Evolutionary conservation across 2,329 filamentous ascomycete species (phyloP), one percentile per base, ranked within the genome.

Genomic region (Dothiorella sarmentorum): DNA sequence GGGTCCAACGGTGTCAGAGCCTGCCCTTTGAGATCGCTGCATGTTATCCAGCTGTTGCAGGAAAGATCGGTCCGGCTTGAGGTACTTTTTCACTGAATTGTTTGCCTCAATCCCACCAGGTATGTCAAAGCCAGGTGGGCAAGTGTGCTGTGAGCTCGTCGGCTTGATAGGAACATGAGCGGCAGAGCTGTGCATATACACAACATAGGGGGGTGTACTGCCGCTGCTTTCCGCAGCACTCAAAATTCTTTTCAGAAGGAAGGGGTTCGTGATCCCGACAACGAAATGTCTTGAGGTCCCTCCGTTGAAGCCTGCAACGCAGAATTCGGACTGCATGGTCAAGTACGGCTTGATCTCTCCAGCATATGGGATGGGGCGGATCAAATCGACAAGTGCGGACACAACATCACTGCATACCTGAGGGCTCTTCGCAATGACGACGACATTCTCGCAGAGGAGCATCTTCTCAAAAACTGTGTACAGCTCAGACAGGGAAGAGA

Each of bases 251-350:
- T 75, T 72, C 4, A 75, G 66, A 3, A 76, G 67, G 59, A 76
- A 76, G 2, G 73, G 73, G 45, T 76, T 75, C 5, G 73, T 76
- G 60, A 75, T 72, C 29, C 73, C 73, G 47, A 75, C 65, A 5
- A 75, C 65, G 63, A 75, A 75, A 9, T 70, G 68, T 13, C 69
- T 64, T 1, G 73, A 71, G 10, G 70, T 70, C 2, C 72, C 72
- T 15, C 72, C 71, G 47, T 75, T 72, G 51, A 74, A 69, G 38
- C 72, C 72, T 7, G 72, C 72, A 47, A 67, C 67, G n/a, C 67
- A 66, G 61, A 75, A 75, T 26, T 75, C 73, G 10, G 73, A 71
- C 63, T 76, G 74, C 74, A 76, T 76, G 33, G 73, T 75, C 65
- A 75, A 68, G 61, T 76, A 76, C 10, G 73, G 73, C 57, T 71